These are phyloP conservation scores for Verruconis gallopava DNA, from an alignment of 2,329 filamentous ascomycete species.

Conservation along the genomic window DNA sequence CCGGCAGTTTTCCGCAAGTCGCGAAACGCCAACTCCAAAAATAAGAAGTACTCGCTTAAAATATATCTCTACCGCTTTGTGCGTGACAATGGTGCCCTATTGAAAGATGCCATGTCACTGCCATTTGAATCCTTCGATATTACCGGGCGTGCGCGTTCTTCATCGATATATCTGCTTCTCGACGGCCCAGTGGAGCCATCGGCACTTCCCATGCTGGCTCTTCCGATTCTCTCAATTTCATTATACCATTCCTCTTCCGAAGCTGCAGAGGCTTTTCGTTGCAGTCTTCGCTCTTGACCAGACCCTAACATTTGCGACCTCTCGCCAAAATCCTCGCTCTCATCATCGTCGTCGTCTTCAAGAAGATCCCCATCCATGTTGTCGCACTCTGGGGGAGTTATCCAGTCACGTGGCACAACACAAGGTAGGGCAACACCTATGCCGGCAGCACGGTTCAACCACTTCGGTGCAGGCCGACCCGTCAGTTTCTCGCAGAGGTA, in stretches of 20 bases:
- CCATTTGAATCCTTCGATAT: conserved; percentile 5
- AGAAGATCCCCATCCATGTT: conserved; percentile 58
- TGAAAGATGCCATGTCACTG: conserved; percentile 5
- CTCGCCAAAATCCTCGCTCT: conserved; percentile 45
- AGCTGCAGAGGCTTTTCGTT: not conserved
- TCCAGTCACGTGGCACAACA: conserved; percentile 71
- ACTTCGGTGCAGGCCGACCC: conserved; percentile 53
- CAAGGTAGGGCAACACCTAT: conserved; percentile 73
- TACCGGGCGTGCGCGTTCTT: not conserved
- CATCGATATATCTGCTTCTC: not conserved
- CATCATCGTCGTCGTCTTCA: conserved; percentile 37
- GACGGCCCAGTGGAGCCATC: not conserved
- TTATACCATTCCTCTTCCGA: conserved; percentile 5
- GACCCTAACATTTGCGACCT: conserved; percentile 45
- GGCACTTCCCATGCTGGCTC: conserved; percentile 2
- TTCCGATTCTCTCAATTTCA: conserved; percentile 6
- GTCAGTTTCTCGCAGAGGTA: conserved; percentile 64
- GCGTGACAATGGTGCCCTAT: conserved; percentile 8
- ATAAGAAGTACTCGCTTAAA: too few relatives aligned
- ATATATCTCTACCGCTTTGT: not conserved
- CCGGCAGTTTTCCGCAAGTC: too few relatives aligned
- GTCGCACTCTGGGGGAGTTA: conserved; percentile 64
- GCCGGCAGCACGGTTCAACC: conserved; percentile 74
- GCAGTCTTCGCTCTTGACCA: conserved; percentile 15
- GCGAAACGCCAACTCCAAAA: too few relatives aligned